Conservation (phyloP, 768 basidiomycete genomes). For the Auriscalpium orientale region DNA sequence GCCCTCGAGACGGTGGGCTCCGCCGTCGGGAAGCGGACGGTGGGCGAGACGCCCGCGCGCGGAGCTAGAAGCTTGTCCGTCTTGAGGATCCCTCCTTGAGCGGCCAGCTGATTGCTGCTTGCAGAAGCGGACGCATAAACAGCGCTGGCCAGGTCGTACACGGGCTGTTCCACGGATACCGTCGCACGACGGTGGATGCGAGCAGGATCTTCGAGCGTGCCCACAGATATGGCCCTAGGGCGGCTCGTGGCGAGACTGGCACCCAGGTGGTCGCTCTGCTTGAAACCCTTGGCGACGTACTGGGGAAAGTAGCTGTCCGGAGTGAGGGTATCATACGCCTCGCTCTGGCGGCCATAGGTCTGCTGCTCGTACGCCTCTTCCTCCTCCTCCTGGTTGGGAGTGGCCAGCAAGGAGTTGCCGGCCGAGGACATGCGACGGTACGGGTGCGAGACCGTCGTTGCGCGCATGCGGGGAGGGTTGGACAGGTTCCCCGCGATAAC, state of each 20-base stretch:
- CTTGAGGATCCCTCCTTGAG: conserved; percentile 19
- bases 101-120: conserved; percentile 26
- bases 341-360: conserved; percentile 49
- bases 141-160: conserved; percentile 44
- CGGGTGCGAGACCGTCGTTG: conserved; percentile 91
- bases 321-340: conserved; percentile 50
- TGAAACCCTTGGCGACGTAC: conserved; percentile 4
- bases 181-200: conserved; percentile 63
- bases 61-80: conserved; percentile 24
- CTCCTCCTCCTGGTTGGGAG: conserved; percentile 60
- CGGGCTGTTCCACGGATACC: conserved; percentile 33
- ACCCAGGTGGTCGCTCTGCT: conserved; percentile 10
- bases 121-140: conserved; percentile 36
- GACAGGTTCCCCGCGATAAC: conserved; percentile 81
- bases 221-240: conserved; percentile 85
- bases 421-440: conserved; percentile 63
- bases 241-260: conserved; percentile 26
- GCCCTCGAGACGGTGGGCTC: conserved; percentile 31
- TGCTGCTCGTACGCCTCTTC: conserved; percentile 64
- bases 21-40: conserved; percentile 15
- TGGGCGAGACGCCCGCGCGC: conserved; percentile 8
- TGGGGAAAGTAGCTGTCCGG: conserved; percentile 56
- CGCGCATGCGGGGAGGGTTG: conserved; percentile 74
- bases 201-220: conserved; percentile 74
- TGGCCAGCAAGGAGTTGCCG: conserved; percentile 53